These are phyloP conservation scores for Penicillium crystallinum DNA, from an alignment of 495 filamentous ascomycete genomes.

Conservation along the genomic window DNA sequence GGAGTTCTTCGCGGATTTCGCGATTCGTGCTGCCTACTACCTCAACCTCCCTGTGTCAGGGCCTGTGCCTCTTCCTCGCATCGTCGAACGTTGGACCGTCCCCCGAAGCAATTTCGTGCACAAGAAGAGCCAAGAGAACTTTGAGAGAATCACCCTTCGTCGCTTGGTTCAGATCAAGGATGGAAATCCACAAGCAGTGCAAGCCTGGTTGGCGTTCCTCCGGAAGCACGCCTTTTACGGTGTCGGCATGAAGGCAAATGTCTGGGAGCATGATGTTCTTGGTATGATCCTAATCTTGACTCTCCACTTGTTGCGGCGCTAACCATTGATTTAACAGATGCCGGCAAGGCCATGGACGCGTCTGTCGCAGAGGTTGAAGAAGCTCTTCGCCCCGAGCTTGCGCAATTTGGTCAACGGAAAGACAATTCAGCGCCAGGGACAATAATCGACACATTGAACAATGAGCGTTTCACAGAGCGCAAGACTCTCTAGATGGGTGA, in stretches of 20 bases:
- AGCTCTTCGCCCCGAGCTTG: conserved; percentile 56
- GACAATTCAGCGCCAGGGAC: conserved; percentile 22
- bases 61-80: conserved; percentile 81
- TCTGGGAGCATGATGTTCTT: conserved; percentile 78
- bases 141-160: conserved; percentile 81
- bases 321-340: conserved; percentile 40
- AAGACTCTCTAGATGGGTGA: conserved; percentile 22
- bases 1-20: conserved; percentile 93
- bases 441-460: conserved; percentile 29
- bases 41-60: conserved; percentile 80
- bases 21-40: conserved; percentile 91
- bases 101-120: conserved; percentile 83
- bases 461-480: conserved; percentile 27
- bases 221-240: conserved; percentile 88
- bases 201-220: conserved; percentile 86
- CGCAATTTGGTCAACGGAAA: conserved; percentile 56
- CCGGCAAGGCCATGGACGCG: conserved; percentile 61
- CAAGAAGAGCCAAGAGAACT: conserved; percentile 98
- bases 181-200: conserved; percentile 80
- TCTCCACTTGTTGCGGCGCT: not conserved
- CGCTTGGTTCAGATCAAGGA: conserved; percentile 91
- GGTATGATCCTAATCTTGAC: conserved; percentile 35
- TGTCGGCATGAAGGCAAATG: conserved; percentile 97
- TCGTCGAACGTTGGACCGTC: conserved; percentile 90
- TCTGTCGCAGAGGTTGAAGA: conserved; percentile 53